Evolutionary conservation across 495 filamentous ascomycete genomes (phyloP).

Genomic region (Xylaria intraflava): DNA sequence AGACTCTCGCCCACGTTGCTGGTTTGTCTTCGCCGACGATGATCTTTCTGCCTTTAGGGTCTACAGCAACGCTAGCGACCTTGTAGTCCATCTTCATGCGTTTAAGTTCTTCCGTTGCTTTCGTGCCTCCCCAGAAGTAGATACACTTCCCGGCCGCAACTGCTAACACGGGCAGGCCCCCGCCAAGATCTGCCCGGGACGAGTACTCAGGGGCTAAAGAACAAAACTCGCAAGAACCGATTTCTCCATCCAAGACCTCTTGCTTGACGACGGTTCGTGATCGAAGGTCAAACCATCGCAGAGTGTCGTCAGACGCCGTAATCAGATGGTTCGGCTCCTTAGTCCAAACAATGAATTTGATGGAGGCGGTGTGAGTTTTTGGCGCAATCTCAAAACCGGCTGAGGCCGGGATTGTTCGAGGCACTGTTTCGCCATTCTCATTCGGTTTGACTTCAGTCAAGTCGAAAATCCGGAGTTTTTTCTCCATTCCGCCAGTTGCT

Average conservation of each 20-base stretch:
- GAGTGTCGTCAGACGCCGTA: constrained; percentile 82
- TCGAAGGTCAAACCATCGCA: constrained; percentile 92
- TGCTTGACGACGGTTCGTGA: constrained; percentile 63
- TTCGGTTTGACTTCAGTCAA: constrained; percentile 46
- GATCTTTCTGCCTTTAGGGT: constrained; percentile 70
- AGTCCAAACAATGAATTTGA: constrained; percentile 94
- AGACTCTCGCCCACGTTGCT: constrained; percentile 93
- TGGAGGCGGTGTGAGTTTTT: constrained; percentile 73
- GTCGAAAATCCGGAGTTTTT: constrained; percentile 94
- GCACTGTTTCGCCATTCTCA: constrained; percentile 10
- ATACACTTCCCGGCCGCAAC: constrained; percentile 82
- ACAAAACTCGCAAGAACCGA: constrained; percentile 87
- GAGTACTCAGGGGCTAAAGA: constrained; percentile 38
- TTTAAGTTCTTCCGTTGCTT: constrained; percentile 67
- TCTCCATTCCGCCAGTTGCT: constrained; percentile 90
- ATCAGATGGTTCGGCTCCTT: constrained; percentile 78
- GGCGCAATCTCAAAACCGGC: constrained; percentile 78
- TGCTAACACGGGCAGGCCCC: constrained; percentile 48
- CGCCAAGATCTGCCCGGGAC: constrained; percentile 42
- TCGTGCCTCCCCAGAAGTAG: constrained; percentile 81
- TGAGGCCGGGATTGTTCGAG: constrained; percentile 33
- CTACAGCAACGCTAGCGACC: constrained; percentile 81
- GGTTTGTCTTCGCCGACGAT: constrained; percentile 73
- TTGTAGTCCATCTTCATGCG: constrained; percentile 68
- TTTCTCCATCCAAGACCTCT: constrained; percentile 67